A percentile compares a stretch with the other conserved stretches of the same genome.
Conservation (phyloP, 139 green algal species). For the Picochlorum costavermella region DNA sequence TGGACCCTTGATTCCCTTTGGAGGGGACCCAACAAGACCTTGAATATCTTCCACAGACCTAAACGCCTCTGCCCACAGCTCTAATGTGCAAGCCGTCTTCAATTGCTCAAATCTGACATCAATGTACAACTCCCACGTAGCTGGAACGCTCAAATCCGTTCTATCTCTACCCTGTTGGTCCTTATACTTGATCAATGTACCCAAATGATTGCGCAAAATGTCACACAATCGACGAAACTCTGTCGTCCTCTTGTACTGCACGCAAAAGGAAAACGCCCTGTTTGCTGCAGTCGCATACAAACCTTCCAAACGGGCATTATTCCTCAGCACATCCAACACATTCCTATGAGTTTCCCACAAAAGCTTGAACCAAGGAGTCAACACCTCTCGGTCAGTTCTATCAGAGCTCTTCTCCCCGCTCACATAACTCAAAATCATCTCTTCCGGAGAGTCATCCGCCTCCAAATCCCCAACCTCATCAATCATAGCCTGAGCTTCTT, state of each 20-base stretch:
- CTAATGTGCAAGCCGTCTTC: constrained; percentile 68
- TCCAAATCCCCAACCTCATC: constrained; percentile 90
- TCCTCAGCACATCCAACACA: constrained; percentile 91
- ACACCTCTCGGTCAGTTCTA: constrained; percentile 87
- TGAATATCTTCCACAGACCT: constrained; percentile 97
- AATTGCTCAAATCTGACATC: constrained; percentile 96
- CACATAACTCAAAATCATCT: constrained; percentile 96
- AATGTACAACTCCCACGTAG: constrained; percentile 85
- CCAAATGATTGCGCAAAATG: constrained; percentile 94
- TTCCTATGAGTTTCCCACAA: constrained; percentile 96
- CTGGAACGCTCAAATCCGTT: constrained; percentile 80
- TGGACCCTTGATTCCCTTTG: constrained; percentile 64
- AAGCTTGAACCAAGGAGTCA: constrained; percentile 99
- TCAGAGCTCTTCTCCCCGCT: constrained; percentile 88
- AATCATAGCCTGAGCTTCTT: constrained; percentile 58
- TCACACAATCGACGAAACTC: constrained; percentile 98
- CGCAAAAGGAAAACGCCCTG: constrained; percentile 83
- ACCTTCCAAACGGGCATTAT: constrained; percentile 93
- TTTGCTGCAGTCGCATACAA: constrained; percentile 87
- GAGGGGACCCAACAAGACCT: constrained; percentile 65
- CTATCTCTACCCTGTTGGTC: constrained; percentile 71
- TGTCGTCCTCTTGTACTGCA: constrained; percentile 93
- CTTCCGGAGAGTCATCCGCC: constrained; percentile 87
- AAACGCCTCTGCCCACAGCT: constrained; percentile 98
- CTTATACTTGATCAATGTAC: constrained; percentile 89